Evolutionary conservation across 108 stramenopile genomes (phyloP).

Genomic region (Skeletonema potamos): DNA sequence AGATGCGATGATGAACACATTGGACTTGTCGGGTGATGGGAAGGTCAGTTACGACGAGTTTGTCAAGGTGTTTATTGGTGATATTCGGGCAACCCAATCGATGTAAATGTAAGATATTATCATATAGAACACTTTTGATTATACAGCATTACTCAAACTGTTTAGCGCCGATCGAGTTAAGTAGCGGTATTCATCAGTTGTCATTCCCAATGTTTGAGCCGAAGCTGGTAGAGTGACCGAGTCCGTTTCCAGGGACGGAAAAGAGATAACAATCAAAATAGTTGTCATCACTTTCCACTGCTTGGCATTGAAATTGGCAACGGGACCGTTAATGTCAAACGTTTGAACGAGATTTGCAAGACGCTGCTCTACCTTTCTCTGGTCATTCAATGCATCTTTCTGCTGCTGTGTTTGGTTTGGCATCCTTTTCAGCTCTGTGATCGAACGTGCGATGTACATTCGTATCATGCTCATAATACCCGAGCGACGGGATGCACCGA

Average conservation of each 20-base stretch:
- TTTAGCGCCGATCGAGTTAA: constrained; percentile 45
- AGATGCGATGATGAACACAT: constrained; percentile 54
- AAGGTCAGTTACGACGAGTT: constrained; percentile 75
- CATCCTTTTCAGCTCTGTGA: constrained; percentile 49
- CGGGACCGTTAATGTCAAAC: constrained; percentile 56
- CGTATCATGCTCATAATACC: constrained; percentile 75
- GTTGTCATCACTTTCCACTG: constrained; percentile 74
- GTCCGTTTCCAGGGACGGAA: constrained; percentile 17
- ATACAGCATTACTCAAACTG: constrained; percentile 21
- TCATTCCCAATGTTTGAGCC: constrained; percentile 44
- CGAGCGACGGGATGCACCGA: constrained; percentile 66
- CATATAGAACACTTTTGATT: background rate
- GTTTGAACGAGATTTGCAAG: constrained; percentile 60
- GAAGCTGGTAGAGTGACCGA: constrained; percentile 38
- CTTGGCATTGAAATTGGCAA: constrained; percentile 52
- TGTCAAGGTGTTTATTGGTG: constrained; percentile 64
- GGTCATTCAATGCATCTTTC: constrained; percentile 24
- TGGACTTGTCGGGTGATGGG: constrained; percentile 68
- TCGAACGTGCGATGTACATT: constrained; percentile 53
- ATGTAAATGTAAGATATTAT: constrained; percentile 45
- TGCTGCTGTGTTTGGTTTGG: constrained; percentile 21
- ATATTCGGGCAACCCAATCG: constrained; percentile 62
- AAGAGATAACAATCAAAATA: constrained; percentile 58
- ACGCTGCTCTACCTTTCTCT: constrained; percentile 30
- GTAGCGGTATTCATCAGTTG: constrained; percentile 64